Percentiles rank a stretch among this genome's conserved stretches.
phyloP scores from a whole-genome alignment of 179 eudicot species.

The Monotropa hypopitys region DNA sequence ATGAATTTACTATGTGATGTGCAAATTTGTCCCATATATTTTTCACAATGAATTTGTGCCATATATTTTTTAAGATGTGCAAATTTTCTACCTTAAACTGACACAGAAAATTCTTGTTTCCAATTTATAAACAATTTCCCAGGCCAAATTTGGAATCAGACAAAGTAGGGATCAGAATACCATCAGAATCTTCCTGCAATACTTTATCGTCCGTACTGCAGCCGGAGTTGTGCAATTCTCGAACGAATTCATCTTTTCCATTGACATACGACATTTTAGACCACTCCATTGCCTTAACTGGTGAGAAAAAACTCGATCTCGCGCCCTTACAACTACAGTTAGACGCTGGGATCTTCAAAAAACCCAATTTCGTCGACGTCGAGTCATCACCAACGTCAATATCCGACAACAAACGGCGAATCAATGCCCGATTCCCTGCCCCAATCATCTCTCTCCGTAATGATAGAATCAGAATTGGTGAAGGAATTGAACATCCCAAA shows the following conservation, averaged over 20 bases:
- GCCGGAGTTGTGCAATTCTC: not conserved
- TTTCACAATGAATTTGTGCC: no score
- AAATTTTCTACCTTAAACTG: not conserved
- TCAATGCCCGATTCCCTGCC: constrained; percentile 8
- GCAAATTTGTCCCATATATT: no score
- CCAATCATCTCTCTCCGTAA: constrained; percentile 7
- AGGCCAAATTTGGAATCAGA: not conserved
- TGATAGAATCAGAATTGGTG: not conserved
- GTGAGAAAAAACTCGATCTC: constrained; percentile 14
- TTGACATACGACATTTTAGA: constrained; percentile 12
- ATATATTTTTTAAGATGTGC: not conserved
- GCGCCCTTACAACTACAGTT: not conserved
- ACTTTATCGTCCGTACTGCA: constrained; percentile 6
- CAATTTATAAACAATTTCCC: not conserved
- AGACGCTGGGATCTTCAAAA: constrained; percentile 3
- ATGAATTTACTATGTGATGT: no score
- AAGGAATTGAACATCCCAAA: not conserved
- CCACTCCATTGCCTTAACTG: constrained; percentile 19
- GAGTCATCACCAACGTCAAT: not conserved
- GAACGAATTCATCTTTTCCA: constrained; percentile 4
- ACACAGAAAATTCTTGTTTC: not conserved
- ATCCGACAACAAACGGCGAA: not conserved
- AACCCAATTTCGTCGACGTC: constrained; percentile 10
- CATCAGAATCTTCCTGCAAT: not conserved
- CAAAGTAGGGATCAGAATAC: constrained; percentile 1